Percentiles rank a stretch among this genome's conserved stretches.
These are phyloP conservation scores for Gryganskiella cystojenkinii DNA, from an alignment of 192 early-diverging fungal species.

Conservation along the genomic window DNA sequence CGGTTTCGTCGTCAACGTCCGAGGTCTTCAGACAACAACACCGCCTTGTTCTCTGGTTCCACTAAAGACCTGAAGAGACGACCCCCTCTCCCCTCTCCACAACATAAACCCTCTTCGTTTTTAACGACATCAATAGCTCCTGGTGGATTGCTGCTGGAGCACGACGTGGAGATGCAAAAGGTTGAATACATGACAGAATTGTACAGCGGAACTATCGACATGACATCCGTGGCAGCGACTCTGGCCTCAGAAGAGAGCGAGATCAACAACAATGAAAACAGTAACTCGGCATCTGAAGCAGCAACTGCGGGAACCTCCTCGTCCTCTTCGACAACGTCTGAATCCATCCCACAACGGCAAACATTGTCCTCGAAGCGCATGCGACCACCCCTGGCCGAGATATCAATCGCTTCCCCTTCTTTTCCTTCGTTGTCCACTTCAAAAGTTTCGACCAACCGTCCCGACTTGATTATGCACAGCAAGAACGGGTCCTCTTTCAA, in stretches of 20 bases:
- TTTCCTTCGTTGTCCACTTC: neutral
- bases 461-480: too few relatives aligned
- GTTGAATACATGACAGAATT: conserved; percentile 24
- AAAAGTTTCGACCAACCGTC: too few relatives aligned
- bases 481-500: too few relatives aligned
- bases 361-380: conserved; percentile 34
- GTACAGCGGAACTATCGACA: neutral
- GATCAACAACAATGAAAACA: too few relatives aligned
- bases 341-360: neutral
- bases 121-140: too few relatives aligned
- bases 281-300: too few relatives aligned
- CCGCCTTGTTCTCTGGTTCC: neutral
- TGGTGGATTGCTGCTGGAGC: too few relatives aligned
- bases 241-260: too few relatives aligned
- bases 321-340: neutral
- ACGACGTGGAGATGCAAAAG: conserved; percentile 18
- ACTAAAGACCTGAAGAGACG: too few relatives aligned
- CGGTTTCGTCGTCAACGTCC: conserved; percentile 10
- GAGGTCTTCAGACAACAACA: neutral
- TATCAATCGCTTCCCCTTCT: conserved; percentile 9
- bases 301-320: too few relatives aligned
- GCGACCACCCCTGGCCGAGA: conserved; percentile 38
- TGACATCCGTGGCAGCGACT: neutral
- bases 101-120: too few relatives aligned
- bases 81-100: too few relatives aligned